Conservation (phyloP, 768 basidiomycete genomes). For the Nidula microcarpa region DNA sequence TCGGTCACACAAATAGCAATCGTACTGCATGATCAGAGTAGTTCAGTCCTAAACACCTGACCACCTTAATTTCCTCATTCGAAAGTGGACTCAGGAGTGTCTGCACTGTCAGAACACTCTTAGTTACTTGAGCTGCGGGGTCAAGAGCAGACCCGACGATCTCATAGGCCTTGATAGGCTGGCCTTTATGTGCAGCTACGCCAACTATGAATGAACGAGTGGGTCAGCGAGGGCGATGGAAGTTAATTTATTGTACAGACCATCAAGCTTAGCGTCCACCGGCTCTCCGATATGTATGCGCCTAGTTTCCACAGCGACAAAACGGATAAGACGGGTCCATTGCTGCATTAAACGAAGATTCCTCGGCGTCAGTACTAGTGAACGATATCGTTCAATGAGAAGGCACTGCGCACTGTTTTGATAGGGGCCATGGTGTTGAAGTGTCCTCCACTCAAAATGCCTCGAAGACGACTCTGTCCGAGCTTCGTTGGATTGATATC, state of each 20-base stretch:
- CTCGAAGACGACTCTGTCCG: too few relatives aligned
- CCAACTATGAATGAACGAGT: conserved; percentile 46
- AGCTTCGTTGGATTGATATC: too few relatives aligned
- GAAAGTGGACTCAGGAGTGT: conserved; percentile 68
- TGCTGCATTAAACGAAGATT: conserved; percentile 29
- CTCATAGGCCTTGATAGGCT: conserved; percentile 64
- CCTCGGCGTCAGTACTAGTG: not conserved
- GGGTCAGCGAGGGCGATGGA: not conserved
- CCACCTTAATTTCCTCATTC: conserved; percentile 61
- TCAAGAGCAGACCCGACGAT: conserved; percentile 71
- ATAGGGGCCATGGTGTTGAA: conserved; percentile 60
- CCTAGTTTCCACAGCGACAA: conserved; percentile 72
- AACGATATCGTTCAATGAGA: conserved; percentile 2
- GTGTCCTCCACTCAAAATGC: too few relatives aligned
- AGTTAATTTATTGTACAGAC: conserved; percentile 25
- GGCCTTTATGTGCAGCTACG: conserved; percentile 45
- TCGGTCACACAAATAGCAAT: conserved; percentile 3
- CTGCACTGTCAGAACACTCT: conserved; percentile 64
- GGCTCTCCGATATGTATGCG: conserved; percentile 79
- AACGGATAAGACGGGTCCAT: conserved; percentile 83
- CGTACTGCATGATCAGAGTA: conserved; percentile 80
- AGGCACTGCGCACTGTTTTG: conserved; percentile 52
- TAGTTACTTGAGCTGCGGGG: conserved; percentile 59
- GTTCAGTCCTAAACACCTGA: conserved; percentile 78
- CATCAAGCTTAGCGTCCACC: conserved; percentile 61